These are phyloP conservation scores for Diaporthe citriasiana DNA, from an alignment of 2,329 filamentous ascomycete species.

Conservation along the genomic window DNA sequence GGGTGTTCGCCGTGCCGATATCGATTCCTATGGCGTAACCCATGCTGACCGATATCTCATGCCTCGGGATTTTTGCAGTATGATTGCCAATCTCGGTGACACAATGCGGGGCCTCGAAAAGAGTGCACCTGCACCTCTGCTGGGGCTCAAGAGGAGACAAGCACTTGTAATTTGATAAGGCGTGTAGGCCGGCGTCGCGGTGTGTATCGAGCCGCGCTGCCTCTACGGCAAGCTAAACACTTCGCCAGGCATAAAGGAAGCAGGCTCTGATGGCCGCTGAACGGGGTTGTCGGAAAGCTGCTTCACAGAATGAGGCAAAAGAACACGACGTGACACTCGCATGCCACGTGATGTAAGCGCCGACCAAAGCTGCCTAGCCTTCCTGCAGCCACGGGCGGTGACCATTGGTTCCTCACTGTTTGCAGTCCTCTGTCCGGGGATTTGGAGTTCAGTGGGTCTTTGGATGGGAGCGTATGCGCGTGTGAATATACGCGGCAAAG, in stretches of 20 bases:
- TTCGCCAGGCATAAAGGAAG: neutral
- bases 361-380: neutral
- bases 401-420: neutral
- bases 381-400: neutral
- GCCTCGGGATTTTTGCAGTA: neutral
- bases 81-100: neutral
- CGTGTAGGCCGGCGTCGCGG: neutral
- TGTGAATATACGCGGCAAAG: too few relatives aligned
- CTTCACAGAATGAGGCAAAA: neutral
- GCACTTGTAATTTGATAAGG: neutral
- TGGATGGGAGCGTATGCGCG: too few relatives aligned
- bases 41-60: neutral
- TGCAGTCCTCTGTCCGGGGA: too few relatives aligned
- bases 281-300: neutral
- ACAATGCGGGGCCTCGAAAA: neutral
- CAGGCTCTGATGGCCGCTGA: neutral
- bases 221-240: neutral
- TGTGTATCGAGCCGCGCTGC: neutral
- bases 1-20: constrained; percentile 10
- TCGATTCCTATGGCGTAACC: neutral
- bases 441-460: too few relatives aligned
- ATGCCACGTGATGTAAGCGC: neutral
- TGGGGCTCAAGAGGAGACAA: neutral
- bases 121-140: too few relatives aligned
- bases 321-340: neutral